A percentile compares a stretch with the other conserved stretches of the same genome.
Evolutionary conservation across 2,329 filamentous ascomycete species (phyloP).

Genomic region (Didymella arachidicola): DNA sequence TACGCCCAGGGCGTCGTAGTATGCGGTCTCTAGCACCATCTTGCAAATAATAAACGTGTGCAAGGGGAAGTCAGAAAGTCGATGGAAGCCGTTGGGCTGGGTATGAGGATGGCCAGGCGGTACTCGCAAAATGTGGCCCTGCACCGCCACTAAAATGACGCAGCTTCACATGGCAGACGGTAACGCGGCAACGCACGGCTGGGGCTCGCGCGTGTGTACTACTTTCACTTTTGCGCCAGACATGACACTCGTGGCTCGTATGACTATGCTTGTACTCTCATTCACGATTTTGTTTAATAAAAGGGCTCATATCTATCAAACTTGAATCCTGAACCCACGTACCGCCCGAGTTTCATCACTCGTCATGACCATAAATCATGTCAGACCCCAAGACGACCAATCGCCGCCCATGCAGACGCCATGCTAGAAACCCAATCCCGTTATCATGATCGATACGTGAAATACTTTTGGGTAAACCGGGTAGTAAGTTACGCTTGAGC

Average conservation of each 20-base stretch:
- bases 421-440: conserved; percentile 47
- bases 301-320: conserved; percentile 39
- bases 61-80: conserved; percentile 20
- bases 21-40: conserved; percentile 88
- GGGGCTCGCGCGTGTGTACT: neutral
- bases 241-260: neutral
- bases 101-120: neutral
- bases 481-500: conserved; percentile 31
- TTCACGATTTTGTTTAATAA: conserved; percentile 41
- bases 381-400: conserved; percentile 41
- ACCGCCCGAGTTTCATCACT: conserved; percentile 34
- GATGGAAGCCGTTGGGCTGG: conserved; percentile 23
- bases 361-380: conserved; percentile 40
- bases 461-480: conserved; percentile 39
- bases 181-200: conserved; percentile 20
- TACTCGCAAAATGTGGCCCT: conserved; percentile 12
- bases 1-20: conserved; percentile 88
- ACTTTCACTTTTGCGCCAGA: neutral
- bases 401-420: conserved; percentile 51
- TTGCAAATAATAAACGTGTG: conserved; percentile 9
- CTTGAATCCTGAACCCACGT: conserved; percentile 29
- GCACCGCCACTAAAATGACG: conserved; percentile 22
- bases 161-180: conserved; percentile 18
- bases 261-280: conserved; percentile 16
- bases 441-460: conserved; percentile 38